Base-by-base conservation (phyloP, 495 filamentous ascomycete genomes). In the Penicillium coffeae region DNA sequence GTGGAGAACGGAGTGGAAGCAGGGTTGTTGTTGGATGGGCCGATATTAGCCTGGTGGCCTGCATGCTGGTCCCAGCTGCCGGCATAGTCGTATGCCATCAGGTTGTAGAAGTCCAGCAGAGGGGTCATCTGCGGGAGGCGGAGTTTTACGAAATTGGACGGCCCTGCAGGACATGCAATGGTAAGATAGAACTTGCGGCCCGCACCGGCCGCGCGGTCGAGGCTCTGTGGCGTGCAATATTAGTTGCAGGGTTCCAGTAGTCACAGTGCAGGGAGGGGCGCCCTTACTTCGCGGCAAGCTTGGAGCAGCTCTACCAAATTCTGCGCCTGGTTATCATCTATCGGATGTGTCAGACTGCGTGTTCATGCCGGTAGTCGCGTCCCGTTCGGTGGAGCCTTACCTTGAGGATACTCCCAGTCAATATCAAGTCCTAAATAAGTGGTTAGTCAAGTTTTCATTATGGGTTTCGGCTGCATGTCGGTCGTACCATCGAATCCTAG, bases 1-100 rank as follows among this genome's bases (percentile, higher is more conserved):
- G 72, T 75, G 5, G 68, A 73, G 59, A 75, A 79, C 0, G 76
- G 75, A 2, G 89, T 95, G 47, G 76, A 69, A 16, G 58, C 35
- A 0, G 84, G 78, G 56, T 81, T 81, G 20, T 67, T 42, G 15
- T 48, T 47, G 22, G 77, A 84, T 14, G 68, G 56, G 60, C 73
- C 88, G 35, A 96, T 63, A 59, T 95, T 96, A 15, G 88, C 75
- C 67, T 92, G 87, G 65, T 96, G 86, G 13, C 87, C 89, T n/a
- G 87, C 76, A 1, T 62, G 68, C 8, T 65, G 45, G 58, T 88
- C 87, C 90, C 89, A 96, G 39, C 79, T 78, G 42, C 87, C 85
- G 20, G 86, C 78, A 52, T 86, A 91, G 65, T 91, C 88, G 63
- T 91, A 91, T 3, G 85, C 84, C 87, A 93, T 91, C n/a, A 79